phyloP scores from a whole-genome alignment of 306 rosid species.

The Oxytropis ochrocephala region DNA sequence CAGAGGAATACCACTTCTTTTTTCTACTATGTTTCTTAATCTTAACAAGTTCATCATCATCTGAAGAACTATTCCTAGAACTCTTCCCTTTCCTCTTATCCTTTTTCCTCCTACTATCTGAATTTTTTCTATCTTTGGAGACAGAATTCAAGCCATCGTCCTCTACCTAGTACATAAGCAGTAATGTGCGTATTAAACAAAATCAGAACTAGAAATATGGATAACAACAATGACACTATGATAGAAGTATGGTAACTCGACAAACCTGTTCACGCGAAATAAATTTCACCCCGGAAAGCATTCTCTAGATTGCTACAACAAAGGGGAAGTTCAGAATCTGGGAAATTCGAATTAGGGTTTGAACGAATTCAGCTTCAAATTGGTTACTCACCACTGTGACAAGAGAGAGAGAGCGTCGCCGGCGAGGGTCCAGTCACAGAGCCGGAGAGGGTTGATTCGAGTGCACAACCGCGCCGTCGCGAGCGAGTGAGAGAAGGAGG shows the following conservation, averaged over 20 bases:
- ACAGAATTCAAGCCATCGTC: conserved; percentile 29
- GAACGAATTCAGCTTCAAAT: too few relatives aligned
- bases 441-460: too few relatives aligned
- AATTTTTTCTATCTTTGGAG: conserved; percentile 33
- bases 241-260: not conserved
- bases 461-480: too few relatives aligned
- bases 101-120: conserved; percentile 26
- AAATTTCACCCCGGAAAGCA: conserved; percentile 43
- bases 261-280: conserved; percentile 41
- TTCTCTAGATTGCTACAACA: not conserved
- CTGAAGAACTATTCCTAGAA: conserved; percentile 41
- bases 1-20: conserved; percentile 68
- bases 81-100: conserved; percentile 38
- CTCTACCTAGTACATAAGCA: conserved; percentile 15
- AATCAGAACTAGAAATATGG: not conserved
- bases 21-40: conserved; percentile 49
- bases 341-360: too few relatives aligned
- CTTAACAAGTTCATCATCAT: conserved; percentile 44
- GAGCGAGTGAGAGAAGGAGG: too few relatives aligned
- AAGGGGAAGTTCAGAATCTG: too few relatives aligned
- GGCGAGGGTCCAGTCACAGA: too few relatives aligned
- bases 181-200: not conserved
- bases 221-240: not conserved
- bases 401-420: too few relatives aligned
- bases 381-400: too few relatives aligned